Evolutionary conservation across 352 stramenopile species (phyloP).

Genomic region (Albugo laibachii): DNA sequence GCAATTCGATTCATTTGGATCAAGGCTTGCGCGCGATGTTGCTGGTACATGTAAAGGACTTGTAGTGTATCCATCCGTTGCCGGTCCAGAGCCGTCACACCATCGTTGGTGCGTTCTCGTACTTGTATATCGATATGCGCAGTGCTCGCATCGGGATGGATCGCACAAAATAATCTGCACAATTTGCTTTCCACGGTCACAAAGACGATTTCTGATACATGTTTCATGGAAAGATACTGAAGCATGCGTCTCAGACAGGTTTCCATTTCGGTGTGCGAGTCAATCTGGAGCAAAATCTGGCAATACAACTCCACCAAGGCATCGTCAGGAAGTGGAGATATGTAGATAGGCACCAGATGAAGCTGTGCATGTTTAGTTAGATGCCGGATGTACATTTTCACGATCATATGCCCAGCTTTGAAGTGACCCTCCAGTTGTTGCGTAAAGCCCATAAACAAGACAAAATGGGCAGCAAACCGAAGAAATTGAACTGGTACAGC

Average conservation of each 20-base stretch:
- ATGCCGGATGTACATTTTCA: slow-evolving; percentile 69
- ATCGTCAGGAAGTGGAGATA: slow-evolving; percentile 28
- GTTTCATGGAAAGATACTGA: slow-evolving; percentile 37
- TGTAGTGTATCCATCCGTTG: slow-evolving; percentile 44
- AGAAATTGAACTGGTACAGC: slow-evolving; percentile 30
- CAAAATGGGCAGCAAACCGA: slow-evolving; percentile 63
- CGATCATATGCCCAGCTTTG: slow-evolving; percentile 45
- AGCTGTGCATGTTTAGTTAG: slow-evolving; percentile 59
- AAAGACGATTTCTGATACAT: slow-evolving; percentile 37
- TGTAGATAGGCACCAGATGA: slow-evolving; percentile 58
- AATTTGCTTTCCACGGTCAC: slow-evolving; percentile 30
- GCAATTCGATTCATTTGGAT: slow-evolving; percentile 31
- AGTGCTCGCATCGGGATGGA: slow-evolving; percentile 8
- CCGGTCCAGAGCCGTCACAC: slow-evolving; percentile 24
- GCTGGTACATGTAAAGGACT: slow-evolving; percentile 49
- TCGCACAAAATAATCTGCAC: slow-evolving; percentile 8
- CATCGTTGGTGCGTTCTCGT: slow-evolving; percentile 6
- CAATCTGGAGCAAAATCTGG: slow-evolving; percentile 39
- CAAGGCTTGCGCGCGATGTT: slow-evolving; percentile 43
- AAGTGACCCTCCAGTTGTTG: slow-evolving; percentile 35
- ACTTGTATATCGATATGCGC: slow-evolving; percentile 11
- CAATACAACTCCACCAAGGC: slow-evolving; percentile 52
- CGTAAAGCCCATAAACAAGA: slow-evolving; percentile 50
- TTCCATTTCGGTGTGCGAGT: slow-evolving; percentile 41
- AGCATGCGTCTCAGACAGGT: slow-evolving; percentile 43